Conservation (phyloP, 148 eudicot genomes). For the Rhododendron molle region DNA sequence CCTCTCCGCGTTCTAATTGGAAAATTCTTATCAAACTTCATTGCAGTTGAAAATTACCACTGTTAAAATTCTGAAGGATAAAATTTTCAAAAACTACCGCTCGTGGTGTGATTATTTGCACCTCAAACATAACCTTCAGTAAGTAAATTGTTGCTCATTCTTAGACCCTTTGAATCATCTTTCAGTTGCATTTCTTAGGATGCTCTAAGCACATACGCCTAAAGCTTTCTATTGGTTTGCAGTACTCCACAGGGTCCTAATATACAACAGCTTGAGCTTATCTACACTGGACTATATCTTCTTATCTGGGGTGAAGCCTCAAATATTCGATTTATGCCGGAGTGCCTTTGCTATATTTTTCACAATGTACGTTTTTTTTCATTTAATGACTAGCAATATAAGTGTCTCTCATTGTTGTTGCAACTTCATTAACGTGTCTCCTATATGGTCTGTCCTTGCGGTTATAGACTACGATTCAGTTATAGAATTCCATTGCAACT, state of each 20-base stretch:
- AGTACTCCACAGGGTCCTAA: constrained; percentile 55
- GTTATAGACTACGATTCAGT: background rate
- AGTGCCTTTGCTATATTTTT: constrained; percentile 92
- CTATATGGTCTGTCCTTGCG: background rate
- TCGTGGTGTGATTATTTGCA: constrained; percentile 92
- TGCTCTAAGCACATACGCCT: background rate
- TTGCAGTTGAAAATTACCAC: constrained; percentile 69
- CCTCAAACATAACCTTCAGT: constrained; percentile 59
- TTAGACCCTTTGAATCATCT: background rate
- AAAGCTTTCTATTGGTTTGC: constrained; percentile 13
- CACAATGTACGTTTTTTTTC: constrained; percentile 56
- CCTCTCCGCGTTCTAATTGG: constrained; percentile 3
- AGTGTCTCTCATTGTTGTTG: background rate
- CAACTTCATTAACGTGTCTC: background rate
- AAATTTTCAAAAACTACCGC: constrained; percentile 65
- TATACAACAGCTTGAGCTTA: constrained; percentile 65
- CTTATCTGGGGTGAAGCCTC: constrained; percentile 99
- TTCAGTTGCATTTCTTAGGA: background rate
- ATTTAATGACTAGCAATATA: background rate
- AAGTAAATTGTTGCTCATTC: constrained; percentile 26
- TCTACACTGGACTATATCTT: constrained; percentile 89
- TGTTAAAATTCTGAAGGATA: constrained; percentile 56
- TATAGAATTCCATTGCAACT: background rate
- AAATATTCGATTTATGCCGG: constrained; percentile 93
- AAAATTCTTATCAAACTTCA: constrained; percentile 11